Conservation (phyloP, 1,284 basidiomycete genomes). For the Ceratobasidium sp. region DNA sequence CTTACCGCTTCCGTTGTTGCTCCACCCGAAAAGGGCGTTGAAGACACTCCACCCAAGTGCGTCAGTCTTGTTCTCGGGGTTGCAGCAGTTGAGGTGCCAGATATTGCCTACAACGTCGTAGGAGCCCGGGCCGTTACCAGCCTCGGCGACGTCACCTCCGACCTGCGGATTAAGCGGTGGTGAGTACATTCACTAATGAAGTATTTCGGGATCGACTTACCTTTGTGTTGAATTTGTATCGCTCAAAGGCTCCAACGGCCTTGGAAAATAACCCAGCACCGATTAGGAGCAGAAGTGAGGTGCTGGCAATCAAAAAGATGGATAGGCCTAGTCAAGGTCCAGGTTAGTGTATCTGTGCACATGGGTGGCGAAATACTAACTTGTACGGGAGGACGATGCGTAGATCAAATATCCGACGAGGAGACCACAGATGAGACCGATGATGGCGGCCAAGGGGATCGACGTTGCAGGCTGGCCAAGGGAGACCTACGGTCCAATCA, state of each 20-base stretch:
- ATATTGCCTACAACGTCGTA: slow-evolving; percentile 61
- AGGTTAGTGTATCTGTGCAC: slow-evolving; percentile 52
- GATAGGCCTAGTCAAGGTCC: slow-evolving; percentile 64
- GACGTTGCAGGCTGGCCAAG: slow-evolving; percentile 82
- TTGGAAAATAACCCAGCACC: slow-evolving; percentile 89
- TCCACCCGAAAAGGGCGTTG: slow-evolving; percentile 57
- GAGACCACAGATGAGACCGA: slow-evolving; percentile 82
- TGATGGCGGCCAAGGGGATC: slow-evolving; percentile 90
- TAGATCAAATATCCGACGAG: slow-evolving; percentile 78
- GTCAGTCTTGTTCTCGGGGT: slow-evolving; percentile 58
- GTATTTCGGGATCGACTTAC: slow-evolving; percentile 50
- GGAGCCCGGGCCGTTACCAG: slow-evolving; percentile 84
- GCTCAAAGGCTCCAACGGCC: slow-evolving; percentile 76
- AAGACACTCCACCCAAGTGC: slow-evolving; percentile 54
- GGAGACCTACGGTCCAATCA: slow-evolving; percentile 64
- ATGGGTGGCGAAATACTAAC: slow-evolving; percentile 61
- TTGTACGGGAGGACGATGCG: slow-evolving; percentile 74
- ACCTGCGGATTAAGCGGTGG: slow-evolving; percentile 60
- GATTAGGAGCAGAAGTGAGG: slow-evolving; percentile 89
- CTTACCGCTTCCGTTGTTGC: slow-evolving; percentile 56
- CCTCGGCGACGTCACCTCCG: slow-evolving; percentile 81
- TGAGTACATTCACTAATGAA: not conserved
- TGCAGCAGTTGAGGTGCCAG: slow-evolving; percentile 58
- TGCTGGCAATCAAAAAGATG: slow-evolving; percentile 89
- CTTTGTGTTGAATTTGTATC: slow-evolving; percentile 73